phyloP scores from a whole-genome alignment of 225 moss, liverwort and hornwort species.

The Rhytidiadelphus loreus region DNA sequence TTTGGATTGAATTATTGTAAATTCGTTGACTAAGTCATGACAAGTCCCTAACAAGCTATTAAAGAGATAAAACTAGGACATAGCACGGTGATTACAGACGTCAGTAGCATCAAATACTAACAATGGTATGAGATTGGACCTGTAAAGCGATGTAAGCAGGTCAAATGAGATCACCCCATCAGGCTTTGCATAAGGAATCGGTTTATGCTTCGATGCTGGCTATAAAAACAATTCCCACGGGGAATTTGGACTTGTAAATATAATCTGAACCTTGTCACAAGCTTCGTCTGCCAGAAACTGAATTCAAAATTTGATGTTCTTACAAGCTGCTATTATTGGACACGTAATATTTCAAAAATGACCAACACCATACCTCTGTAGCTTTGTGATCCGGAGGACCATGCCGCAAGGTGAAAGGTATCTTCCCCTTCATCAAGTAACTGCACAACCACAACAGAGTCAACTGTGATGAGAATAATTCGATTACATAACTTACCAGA shows the following conservation, averaged over 20 bases:
- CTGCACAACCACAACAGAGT: conserved; percentile 17
- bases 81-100: background rate
- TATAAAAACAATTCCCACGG: conserved; percentile 1
- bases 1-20: background rate
- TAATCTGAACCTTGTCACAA: background rate
- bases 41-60: background rate
- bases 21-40: background rate
- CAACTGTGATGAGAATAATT: background rate
- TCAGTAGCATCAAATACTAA: background rate
- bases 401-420: conserved; percentile 60
- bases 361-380: conserved; percentile 40
- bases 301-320: background rate
- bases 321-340: background rate
- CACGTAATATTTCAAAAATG: background rate
- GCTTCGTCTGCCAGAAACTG: background rate
- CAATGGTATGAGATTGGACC: conserved; percentile 12
- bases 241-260: background rate
- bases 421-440: conserved; percentile 55
- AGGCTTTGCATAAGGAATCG: conserved; percentile 56
- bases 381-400: conserved; percentile 64
- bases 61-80: background rate
- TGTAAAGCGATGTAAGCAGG: conserved; percentile 75
- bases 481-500: background rate
- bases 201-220: conserved; percentile 58
- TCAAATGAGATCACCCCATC: conserved; percentile 74